Evolutionary conservation across 2,329 filamentous ascomycete genomes (phyloP), one percentile per base, ranked within the genome.

Genomic region (Sphaceloma murrayae): DNA sequence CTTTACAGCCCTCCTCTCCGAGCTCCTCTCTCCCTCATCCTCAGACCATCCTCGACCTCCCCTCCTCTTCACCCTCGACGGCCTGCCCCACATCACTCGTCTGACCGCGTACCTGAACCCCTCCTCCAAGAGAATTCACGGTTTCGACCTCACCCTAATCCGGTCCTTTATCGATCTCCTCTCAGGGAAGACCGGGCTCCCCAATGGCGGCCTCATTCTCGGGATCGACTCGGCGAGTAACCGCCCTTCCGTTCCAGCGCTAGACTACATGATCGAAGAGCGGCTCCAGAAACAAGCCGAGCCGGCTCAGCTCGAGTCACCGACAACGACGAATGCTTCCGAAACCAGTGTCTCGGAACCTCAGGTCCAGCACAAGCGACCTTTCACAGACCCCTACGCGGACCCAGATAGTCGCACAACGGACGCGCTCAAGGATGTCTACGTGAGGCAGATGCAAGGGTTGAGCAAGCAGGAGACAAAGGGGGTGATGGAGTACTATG

Each of bases 401-500:
- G 61, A 64, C 3, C 58, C 70, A 8, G 77, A 80, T 51, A 52
- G 63, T 47, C 64, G 72, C n/a, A 69, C 75, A 1, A 58, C 75
- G 45, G 66, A 70, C 1, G 58, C 53, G 2, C 49, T 70, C 47
- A 62, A 65, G 46, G 59, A 59, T 5, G 60, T 74, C 9, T 63
- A 68, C 22, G 59, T 74, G 2, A 62, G 71, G 53, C 71, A 74
- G 14, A 58, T 94, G 14, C 70, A 74, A 31, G 82, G 85, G 6
- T 56, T 95, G 52, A 80, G 69, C 54, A 84, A 80, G 63, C 65
- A 72, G 2, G 89, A 96, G 65, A 79, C 85, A 8, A 75, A 81
- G 48, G 73, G 78, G 1, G 69, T 94, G 54, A 81, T 96, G 78
- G 87, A 95, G 67, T 96, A 95, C 67, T 96, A 89, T 72, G 87